Percentiles rank a stretch among this genome's conserved stretches.
Evolutionary conservation across 768 basidiomycete genomes (phyloP).

Genomic region (Agaricus bisporus): DNA sequence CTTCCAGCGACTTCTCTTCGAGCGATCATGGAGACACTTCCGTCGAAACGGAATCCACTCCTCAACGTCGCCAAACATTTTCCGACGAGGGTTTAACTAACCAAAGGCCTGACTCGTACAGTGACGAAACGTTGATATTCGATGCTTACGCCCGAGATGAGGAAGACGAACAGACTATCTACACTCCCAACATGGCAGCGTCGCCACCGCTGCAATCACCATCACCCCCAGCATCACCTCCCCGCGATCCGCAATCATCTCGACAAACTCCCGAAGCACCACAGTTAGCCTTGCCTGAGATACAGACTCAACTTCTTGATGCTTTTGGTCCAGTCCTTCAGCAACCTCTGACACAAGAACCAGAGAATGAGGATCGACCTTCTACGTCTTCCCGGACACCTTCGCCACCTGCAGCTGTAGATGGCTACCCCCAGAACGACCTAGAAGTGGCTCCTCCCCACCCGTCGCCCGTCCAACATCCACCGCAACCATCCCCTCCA

Average conservation of each 20-base stretch:
- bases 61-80: constrained; percentile 33
- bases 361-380: constrained; percentile 26
- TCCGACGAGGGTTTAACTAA: constrained; percentile 39
- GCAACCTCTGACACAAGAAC: constrained; percentile 62
- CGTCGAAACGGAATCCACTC: constrained; percentile 18
- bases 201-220: constrained; percentile 20
- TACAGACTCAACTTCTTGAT: constrained; percentile 27
- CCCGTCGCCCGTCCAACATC: constrained; percentile 13
- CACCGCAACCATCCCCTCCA: constrained; percentile 12
- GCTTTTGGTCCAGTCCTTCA: constrained; percentile 43
- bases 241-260: constrained; percentile 10
- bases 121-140: constrained; percentile 77
- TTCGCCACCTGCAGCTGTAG: constrained; percentile 40
- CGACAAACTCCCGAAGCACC: constrained; percentile 13
- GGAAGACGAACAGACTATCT: constrained; percentile 38
- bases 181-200: constrained; percentile 23
- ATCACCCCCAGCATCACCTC: background rate
- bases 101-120: constrained; percentile 65
- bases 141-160: constrained; percentile 69
- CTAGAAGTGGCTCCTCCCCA: constrained; percentile 18
- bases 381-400: constrained; percentile 47
- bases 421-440: constrained; percentile 20
- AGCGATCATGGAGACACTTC: constrained; percentile 61
- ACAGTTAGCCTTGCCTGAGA: constrained; percentile 20
- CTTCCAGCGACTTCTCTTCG: constrained; percentile 67